Evolutionary conservation across 2,329 filamentous ascomycete genomes (phyloP), one percentile per base, ranked within the genome.

Genomic region (Colletotrichum karsti): DNA sequence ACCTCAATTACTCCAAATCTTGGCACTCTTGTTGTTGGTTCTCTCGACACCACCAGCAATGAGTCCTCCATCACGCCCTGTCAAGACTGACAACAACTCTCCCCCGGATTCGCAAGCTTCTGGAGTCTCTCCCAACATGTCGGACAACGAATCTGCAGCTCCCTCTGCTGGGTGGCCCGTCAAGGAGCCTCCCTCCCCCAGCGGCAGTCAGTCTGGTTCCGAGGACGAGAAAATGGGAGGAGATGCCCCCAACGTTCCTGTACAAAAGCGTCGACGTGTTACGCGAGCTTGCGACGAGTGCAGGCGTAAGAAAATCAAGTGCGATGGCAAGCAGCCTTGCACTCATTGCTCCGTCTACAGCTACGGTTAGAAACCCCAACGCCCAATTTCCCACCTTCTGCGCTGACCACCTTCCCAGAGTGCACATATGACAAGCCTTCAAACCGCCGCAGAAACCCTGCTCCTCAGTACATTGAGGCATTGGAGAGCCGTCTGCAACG

Each of bases 271-370:
- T 69, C 86, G 92, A 62, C 87, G 93, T 75, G 93, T 95, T 48
- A 95, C 92, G 20, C 86, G 93, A 73, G 93, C 93, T 42, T 95
- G 93, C 79, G 93, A 94, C 74, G 92, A 95, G 78, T 95, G 93
- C 77, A 88, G 93, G 64, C 87, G 92, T 72, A 95, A 95, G 79
- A 95, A 95, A 80, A 95, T 95, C 75, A 95, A 95, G 78, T 95
- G 92, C 74, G 92, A 95, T 77, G 93, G 92, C 73, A 94, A 94
- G 79, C 92, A 95, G 77, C 93, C 93, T 9, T 96, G 93, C 80
- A 98, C 95, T 0, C 96, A 98, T 80, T 99, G 96, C 79, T 97
- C 95, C 10, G 94, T 98, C 55, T 99, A 99, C 80, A 98, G 94
- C 78, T 99, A 99, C 84, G 95, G 96, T 98, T 87, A 77, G 87